Evolutionary conservation across 371 early-diverging fungal genomes (phyloP), one percentile per base, ranked within the genome.

Genomic region (Rhizopus sp.): DNA sequence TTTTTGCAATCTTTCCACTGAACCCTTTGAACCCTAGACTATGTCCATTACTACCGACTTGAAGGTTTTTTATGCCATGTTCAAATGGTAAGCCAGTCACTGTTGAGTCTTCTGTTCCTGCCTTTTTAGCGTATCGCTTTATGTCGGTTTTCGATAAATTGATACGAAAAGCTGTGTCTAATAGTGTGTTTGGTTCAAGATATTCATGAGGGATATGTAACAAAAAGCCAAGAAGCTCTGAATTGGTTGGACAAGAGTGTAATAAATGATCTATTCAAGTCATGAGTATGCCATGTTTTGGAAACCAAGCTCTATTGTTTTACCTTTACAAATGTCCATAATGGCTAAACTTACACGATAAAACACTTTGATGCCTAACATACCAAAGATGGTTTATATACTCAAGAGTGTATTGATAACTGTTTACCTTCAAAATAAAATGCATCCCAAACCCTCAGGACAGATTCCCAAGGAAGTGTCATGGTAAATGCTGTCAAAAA

Each of bases 371-470:
- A 83, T 78, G 3, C 92, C 92, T 75, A 73, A 23, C 23, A 23
- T 23, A 23, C 23, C 23, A 41, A 54, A 17, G 45, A 35, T 1
- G 17, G 33, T 23, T 23, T 23, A 23, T 23, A 23, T 23, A 23
- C 23, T 0, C 2, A 23, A 23, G 23, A 23, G 2, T 23, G 23
- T 23, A 23, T 23, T 6, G 2, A 50, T 8, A 32, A 17, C n/a
- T 47, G 15, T 15, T 59, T 63, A 56, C 92, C 93, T 75, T 92
- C 91, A 67, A 80, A 89, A 56, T 88, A 85, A 53, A 97, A 92
- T 64, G 94, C 87, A 74, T 97, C 97, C 96, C 96, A 95, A 29
- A 96, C 88, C 3, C 95, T 81, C 35, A 97, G 73, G 7, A 93
- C 95, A 0, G 94, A 84, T 12, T 83, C 80, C 97, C 97, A 97